These are phyloP conservation scores for Chlamydomonas sp. DNA, from an alignment of 139 green algal species.

Conservation along the genomic window DNA sequence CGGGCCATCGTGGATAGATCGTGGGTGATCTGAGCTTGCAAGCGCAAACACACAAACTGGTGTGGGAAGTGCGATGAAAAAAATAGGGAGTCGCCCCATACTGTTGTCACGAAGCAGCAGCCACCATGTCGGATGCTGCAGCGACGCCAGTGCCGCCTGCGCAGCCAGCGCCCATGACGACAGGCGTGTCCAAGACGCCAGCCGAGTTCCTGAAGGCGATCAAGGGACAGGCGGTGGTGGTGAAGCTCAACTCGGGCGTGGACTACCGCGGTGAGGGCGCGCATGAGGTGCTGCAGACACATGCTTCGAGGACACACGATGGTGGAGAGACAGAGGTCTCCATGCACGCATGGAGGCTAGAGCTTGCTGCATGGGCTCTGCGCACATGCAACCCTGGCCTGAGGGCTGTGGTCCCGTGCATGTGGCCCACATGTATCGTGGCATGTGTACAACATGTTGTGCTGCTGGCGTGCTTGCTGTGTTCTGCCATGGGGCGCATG, in stretches of 20 bases:
- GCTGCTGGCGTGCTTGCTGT: too few species aligned
- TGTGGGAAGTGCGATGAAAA: too few species aligned
- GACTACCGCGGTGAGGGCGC: conserved; percentile 82
- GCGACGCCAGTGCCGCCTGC: too few species aligned
- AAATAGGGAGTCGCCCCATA: too few species aligned
- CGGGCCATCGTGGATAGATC: too few species aligned
- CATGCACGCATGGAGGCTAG: not conserved
- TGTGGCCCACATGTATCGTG: too few species aligned
- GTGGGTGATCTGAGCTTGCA: conserved; percentile 1
- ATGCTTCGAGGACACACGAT: too few species aligned
- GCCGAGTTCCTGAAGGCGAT: conserved; percentile 84
- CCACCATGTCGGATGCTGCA: not conserved
- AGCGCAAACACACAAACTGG: too few species aligned
- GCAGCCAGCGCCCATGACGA: conserved; percentile 9
- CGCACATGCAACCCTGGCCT: not conserved
- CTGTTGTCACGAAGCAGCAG: not conserved
- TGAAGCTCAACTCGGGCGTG: conserved; percentile 96
- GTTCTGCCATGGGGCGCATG: too few species aligned
- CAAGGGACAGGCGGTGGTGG: conserved; percentile 88
- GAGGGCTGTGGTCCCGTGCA: too few species aligned
- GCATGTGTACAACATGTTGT: too few species aligned
- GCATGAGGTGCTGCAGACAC: not conserved
- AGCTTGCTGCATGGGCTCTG: not conserved
- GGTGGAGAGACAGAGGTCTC: too few species aligned
- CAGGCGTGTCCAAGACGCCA: conserved; percentile 43